phyloP scores from a whole-genome alignment of 495 filamentous ascomycete genomes.

The Hypoxylon fuscum region DNA sequence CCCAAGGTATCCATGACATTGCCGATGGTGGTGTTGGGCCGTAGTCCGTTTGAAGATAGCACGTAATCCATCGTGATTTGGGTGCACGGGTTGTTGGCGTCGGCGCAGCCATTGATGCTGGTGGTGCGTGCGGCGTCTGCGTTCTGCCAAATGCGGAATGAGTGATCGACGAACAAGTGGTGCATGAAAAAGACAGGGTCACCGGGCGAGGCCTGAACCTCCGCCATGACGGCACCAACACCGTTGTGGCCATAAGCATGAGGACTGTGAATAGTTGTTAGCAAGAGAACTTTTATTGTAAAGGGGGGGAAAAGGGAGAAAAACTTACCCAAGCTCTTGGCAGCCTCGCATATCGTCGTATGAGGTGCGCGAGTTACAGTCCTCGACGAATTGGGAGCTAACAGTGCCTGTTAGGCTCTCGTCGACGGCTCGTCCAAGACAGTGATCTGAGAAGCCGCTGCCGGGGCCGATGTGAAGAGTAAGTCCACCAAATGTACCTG shows the following conservation, averaged over 20 bases:
- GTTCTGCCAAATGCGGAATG: conserved; percentile 53
- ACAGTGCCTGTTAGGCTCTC: conserved; percentile 42
- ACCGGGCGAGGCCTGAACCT: conserved; percentile 47
- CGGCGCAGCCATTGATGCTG: conserved; percentile 51
- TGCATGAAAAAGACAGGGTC: conserved; percentile 56
- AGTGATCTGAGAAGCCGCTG: conserved; percentile 38
- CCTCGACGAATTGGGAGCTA: conserved; percentile 40
- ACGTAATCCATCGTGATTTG: conserved; percentile 46
- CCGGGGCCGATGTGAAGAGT: conserved; percentile 52
- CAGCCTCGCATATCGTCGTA: conserved; percentile 45
- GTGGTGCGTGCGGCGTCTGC: conserved; percentile 42
- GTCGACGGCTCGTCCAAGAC: conserved; percentile 43
- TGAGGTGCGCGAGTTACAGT: conserved; percentile 39
- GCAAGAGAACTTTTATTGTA: not conserved
- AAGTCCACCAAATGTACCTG: conserved; percentile 45
- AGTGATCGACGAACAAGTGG: conserved; percentile 53
- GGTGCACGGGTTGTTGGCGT: conserved; percentile 38
- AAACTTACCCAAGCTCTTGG: conserved; percentile 44
- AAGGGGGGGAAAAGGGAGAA: not conserved
- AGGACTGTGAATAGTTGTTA: conserved; percentile 27
- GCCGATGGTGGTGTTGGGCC: conserved; percentile 43
- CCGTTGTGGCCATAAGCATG: conserved; percentile 47
- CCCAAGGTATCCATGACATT: conserved; percentile 50
- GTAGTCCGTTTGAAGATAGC: conserved; percentile 45
- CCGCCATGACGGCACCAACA: conserved; percentile 49